Base-by-base conservation (phyloP, 495 filamentous ascomycete species). In the Penicillium fimorum region DNA sequence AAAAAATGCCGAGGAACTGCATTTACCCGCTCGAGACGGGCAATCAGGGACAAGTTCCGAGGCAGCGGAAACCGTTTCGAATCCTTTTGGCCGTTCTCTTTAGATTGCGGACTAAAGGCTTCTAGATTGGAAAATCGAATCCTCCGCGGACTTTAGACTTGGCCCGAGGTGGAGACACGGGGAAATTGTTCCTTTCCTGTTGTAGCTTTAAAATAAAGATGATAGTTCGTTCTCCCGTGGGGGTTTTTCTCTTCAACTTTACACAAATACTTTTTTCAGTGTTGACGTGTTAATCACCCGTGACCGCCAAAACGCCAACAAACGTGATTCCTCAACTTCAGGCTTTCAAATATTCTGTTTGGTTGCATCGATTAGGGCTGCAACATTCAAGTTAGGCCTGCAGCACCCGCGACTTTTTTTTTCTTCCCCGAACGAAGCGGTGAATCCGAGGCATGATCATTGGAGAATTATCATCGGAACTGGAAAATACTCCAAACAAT, bases 281-380 rank as follows among this genome's bases (percentile, higher is more conserved):
- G 60, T 62, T 49, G 60, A 62, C 60, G 60, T 62, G 60, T 62
- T 61, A 12, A 41, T 11, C 0, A 5, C 25, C 25, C 0, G 38
- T 61, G 52, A 59, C 57, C 61, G 53, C 53, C 54, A 51, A 25
- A 22, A 41, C 32, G 50, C 24, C 49, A 13, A 30, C 22, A 13
- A 30, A 49, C 47, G 11, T 25, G 38, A 52, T 52, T 38, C 38
- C n/a, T 27, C 12, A 41, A 12, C 22, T 58, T 47, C 29, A 51
- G 48, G 49, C 56, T 4, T 12, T 41, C 29, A 27, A 30, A 32
- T 30, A 48, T 17, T 35, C 30, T 30, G 29, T 27, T 57, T 51
- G 55, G 40, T 47, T 29, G 25, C 44, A 47, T 32, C 45, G 47
- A 49, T 37, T 49, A 49, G 47, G 47, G 47, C 29, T 48, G 29